These are phyloP conservation scores for Cyanodermella asteris DNA, from an alignment of 2,329 filamentous ascomycete species.

Conservation along the genomic window DNA sequence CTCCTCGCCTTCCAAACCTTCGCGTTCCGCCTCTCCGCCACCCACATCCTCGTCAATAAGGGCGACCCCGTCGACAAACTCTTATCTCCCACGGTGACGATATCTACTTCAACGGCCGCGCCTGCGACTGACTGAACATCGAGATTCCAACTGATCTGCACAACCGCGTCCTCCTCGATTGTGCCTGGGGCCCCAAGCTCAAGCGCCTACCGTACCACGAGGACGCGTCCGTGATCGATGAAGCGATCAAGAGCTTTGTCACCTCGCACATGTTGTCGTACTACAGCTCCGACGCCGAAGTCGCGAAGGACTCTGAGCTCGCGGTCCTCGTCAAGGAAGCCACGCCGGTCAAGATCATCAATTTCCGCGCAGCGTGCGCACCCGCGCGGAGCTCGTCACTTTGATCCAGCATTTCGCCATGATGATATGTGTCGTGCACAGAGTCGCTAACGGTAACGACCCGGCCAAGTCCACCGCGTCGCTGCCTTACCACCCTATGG, in stretches of 20 bases:
- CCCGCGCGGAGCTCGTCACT: too few relatives aligned
- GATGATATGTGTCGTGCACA: conserved; percentile 18
- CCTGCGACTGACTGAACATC: conserved; percentile 16
- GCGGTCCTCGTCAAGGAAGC: conserved; percentile 24
- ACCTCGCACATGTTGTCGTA: conserved; percentile 22
- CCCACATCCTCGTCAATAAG: conserved; percentile 11
- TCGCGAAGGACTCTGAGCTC: conserved; percentile 20
- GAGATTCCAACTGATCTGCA: conserved; percentile 20
- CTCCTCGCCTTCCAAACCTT: conserved; percentile 14
- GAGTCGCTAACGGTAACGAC: conserved; percentile 22
- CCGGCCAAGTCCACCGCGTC: conserved; percentile 16
- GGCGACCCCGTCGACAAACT: conserved; percentile 14
- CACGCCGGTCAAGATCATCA: conserved; percentile 15
- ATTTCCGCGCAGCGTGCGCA: too few relatives aligned
- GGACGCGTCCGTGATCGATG: conserved; percentile 18
- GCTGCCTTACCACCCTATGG: conserved; percentile 21
- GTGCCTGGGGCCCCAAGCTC: conserved; percentile 6
- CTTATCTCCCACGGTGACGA: conserved; percentile 14
- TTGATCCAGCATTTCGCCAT: too few relatives aligned
- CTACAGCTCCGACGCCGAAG: conserved; percentile 15
- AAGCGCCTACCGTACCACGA: conserved; percentile 20
- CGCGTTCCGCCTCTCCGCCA: conserved; percentile 13
- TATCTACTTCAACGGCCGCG: conserved; percentile 11
- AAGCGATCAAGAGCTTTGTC: conserved; percentile 19
- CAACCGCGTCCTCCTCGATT: conserved; percentile 17